Conservation (phyloP, 108 stramenopile genomes). For the Discostella stelligeroides region DNA sequence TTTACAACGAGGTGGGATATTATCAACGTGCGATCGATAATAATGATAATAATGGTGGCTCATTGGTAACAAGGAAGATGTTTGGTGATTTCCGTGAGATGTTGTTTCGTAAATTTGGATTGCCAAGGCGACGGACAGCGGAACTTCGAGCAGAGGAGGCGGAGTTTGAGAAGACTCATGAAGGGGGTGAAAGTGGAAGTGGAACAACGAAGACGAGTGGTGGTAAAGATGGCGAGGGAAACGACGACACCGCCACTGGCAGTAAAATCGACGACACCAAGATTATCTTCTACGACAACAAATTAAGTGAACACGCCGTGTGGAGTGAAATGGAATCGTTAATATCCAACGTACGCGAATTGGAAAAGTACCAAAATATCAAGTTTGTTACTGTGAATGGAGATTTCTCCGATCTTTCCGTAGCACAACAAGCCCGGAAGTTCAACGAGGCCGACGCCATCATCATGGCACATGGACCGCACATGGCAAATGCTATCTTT, state of each 20-base stretch:
- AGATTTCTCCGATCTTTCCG: constrained; percentile 32
- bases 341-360: constrained; percentile 24
- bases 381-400: constrained; percentile 37
- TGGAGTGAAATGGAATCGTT: constrained; percentile 48
- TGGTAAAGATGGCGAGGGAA: constrained; percentile 3
- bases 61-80: constrained; percentile 26
- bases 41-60: background rate
- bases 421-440: constrained; percentile 40
- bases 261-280: constrained; percentile 27
- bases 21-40: constrained; percentile 19
- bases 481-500: constrained; percentile 48
- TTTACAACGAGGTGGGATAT: constrained; percentile 37
- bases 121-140: constrained; percentile 31
- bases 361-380: constrained; percentile 39
- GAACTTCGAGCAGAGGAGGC: constrained; percentile 11
- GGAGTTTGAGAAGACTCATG: constrained; percentile 3
- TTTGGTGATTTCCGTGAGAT: constrained; percentile 35
- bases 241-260: background rate
- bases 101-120: constrained; percentile 37
- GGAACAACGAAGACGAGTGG: background rate
- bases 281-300: constrained; percentile 48
- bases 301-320: constrained; percentile 23
- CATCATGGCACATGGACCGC: constrained; percentile 46
- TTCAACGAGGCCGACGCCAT: constrained; percentile 48
- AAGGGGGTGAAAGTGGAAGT: background rate